phyloP scores from a whole-genome alignment of 192 early-diverging fungal genomes.

The Rhizoclosmatium globosum region DNA sequence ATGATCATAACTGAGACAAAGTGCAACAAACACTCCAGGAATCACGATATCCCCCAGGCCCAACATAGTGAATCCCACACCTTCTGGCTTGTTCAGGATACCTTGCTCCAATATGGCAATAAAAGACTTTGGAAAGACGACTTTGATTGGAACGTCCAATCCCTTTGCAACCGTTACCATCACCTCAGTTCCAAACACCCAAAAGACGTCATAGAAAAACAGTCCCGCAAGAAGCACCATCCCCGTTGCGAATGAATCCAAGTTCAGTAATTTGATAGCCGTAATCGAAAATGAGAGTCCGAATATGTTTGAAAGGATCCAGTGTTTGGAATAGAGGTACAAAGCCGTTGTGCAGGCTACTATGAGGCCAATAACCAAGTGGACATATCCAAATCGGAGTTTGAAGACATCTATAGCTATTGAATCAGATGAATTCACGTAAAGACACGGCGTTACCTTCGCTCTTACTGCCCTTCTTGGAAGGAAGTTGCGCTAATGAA shows the following conservation, averaged over 20 bases:
- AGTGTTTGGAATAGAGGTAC: slow-evolving; percentile 90
- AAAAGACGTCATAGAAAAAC: slow-evolving; percentile 98
- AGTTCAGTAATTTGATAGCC: slow-evolving; percentile 83
- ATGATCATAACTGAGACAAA: slow-evolving; percentile 91
- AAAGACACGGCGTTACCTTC: not conserved
- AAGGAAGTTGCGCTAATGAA: not conserved
- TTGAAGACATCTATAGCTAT: slow-evolving; percentile 38
- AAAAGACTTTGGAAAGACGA: slow-evolving; percentile 84
- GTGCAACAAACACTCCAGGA: slow-evolving; percentile 92
- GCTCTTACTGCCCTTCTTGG: not conserved
- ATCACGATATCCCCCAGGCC: slow-evolving; percentile 98
- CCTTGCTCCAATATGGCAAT: slow-evolving; percentile 48
- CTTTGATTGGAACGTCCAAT: slow-evolving; percentile 97
- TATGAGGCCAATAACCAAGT: slow-evolving; percentile 64
- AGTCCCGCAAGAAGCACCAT: slow-evolving; percentile 90
- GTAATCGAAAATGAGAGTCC: slow-evolving; percentile 88
- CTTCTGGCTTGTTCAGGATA: slow-evolving; percentile 49
- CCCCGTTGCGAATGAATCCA: slow-evolving; percentile 97
- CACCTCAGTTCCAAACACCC: slow-evolving; percentile 98
- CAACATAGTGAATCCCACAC: slow-evolving; percentile 81
- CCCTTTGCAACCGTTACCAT: slow-evolving; percentile 98
- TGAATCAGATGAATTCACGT: not conserved
- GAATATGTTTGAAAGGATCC: slow-evolving; percentile 89
- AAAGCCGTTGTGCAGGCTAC: slow-evolving; percentile 70
- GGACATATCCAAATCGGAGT: slow-evolving; percentile 66